Conservation (phyloP, 2,329 filamentous ascomycete species). For the Claviceps sp. region DNA sequence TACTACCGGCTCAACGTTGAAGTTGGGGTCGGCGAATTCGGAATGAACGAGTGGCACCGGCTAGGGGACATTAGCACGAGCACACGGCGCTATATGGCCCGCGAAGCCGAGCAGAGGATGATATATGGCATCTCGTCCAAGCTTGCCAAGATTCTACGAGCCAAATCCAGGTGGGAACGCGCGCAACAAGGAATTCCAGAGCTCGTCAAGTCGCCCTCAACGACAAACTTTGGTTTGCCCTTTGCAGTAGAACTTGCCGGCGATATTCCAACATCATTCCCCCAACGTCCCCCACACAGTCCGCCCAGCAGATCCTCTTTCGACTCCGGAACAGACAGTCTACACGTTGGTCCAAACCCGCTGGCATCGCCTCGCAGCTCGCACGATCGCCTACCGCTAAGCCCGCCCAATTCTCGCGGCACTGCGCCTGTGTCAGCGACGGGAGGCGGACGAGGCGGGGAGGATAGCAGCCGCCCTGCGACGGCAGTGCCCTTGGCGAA, state of each 20-base stretch:
- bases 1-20: conserved; percentile 97
- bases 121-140: conserved; percentile 65
- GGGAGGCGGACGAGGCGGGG: conserved; percentile 8
- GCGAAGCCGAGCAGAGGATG: conserved; percentile 61
- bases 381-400: conserved; percentile 28
- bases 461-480: conserved; percentile 36
- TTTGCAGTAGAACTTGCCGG: conserved; percentile 46
- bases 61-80: conserved; percentile 90
- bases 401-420: conserved; percentile 17
- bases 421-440: conserved; percentile 3
- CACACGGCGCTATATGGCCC: conserved; percentile 70
- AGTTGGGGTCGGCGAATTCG: conserved; percentile 89
- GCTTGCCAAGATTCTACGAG: conserved; percentile 69
- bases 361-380: conserved; percentile 37
- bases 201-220: conserved; percentile 27
- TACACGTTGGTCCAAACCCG: conserved; percentile 25
- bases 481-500: conserved; percentile 43
- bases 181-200: conserved; percentile 28
- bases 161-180: conserved; percentile 54
- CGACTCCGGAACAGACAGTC: conserved; percentile 39
- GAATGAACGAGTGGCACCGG: conserved; percentile 96
- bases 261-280: conserved; percentile 30
- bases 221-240: conserved; percentile 28
- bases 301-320: conserved; percentile 38
- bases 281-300: conserved; percentile 23